Evolutionary conservation across 164 flowering plant genomes (phyloP).

Genomic region (Umbilicus rupestris): DNA sequence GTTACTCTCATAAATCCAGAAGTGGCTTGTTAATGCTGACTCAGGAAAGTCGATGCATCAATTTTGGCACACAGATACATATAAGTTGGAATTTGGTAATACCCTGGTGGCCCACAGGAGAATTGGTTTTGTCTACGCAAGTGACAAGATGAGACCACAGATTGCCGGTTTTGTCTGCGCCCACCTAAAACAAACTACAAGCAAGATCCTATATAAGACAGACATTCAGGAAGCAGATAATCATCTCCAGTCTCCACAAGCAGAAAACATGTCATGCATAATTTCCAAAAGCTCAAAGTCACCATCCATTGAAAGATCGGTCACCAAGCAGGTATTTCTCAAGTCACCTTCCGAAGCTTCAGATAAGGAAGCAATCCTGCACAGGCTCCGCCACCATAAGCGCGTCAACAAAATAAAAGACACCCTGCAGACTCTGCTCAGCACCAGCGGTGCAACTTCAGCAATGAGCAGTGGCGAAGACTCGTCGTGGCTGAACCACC

Average conservation of each 20-base stretch:
- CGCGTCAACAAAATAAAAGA: not conserved
- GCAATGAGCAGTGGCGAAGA: not conserved
- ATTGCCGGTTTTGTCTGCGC: not conserved
- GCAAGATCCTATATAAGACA: not conserved
- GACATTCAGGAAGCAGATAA: not conserved
- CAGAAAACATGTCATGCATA: not conserved
- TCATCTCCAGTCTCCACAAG: not conserved
- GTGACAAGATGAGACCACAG: not conserved
- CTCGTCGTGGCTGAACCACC: not conserved
- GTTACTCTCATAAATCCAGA: too few species aligned
- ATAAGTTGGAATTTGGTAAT: not conserved
- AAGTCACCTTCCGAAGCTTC: not conserved
- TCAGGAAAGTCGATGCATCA: too few species aligned
- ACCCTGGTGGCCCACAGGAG: not conserved
- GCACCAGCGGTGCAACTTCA: not conserved
- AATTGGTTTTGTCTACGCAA: not conserved
- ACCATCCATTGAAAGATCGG: not conserved
- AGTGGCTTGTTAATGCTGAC: too few species aligned
- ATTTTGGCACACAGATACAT: too few species aligned
- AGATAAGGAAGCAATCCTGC: not conserved
- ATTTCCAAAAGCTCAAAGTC: not conserved
- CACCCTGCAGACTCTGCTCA: not conserved
- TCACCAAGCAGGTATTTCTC: not conserved
- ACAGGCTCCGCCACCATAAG: not conserved
- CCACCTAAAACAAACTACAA: not conserved